Conservation (phyloP, 2,329 filamentous ascomycete genomes). For the Aspergillus quadrilineatus region DNA sequence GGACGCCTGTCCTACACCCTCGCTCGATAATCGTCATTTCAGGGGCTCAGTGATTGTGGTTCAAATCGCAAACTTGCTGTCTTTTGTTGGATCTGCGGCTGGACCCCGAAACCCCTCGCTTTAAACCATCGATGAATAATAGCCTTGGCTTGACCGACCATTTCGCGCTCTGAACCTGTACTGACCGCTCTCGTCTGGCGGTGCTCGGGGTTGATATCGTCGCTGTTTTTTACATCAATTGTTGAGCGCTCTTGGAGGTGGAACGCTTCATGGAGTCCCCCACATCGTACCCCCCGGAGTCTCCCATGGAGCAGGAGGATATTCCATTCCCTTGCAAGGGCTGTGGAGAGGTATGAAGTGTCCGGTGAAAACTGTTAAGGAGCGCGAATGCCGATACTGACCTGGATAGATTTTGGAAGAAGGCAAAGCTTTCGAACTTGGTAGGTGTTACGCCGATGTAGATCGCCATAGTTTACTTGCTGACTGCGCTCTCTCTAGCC, state of each 20-base stretch:
- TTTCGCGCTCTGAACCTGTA: constrained; percentile 10
- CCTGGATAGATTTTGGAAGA: constrained; percentile 82
- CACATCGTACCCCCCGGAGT: constrained; percentile 54
- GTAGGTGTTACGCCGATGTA: constrained; percentile 51
- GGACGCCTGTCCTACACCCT: constrained; percentile 8
- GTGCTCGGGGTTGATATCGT: neutral
- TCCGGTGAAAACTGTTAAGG: neutral
- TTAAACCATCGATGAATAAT: constrained; percentile 15
- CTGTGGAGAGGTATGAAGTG: constrained; percentile 72
- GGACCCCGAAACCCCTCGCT: constrained; percentile 12
- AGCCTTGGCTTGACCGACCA: constrained; percentile 10
- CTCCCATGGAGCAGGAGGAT: constrained; percentile 74
- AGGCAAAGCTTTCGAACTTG: constrained; percentile 96
- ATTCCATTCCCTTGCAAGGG: constrained; percentile 83
- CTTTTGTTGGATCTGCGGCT: constrained; percentile 15
- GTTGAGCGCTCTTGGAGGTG: constrained; percentile 5
- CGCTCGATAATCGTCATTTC: constrained; percentile 2
- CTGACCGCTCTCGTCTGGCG: neutral
- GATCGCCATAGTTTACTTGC: constrained; percentile 15
- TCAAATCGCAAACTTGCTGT: constrained; percentile 2
- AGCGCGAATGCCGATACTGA: constrained; percentile 7
- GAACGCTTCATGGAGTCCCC: constrained; percentile 53
- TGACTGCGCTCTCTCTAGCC: constrained; percentile 56
- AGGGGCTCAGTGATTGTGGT: constrained; percentile 10
- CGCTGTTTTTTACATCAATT: neutral